Conservation (phyloP, 2,329 filamentous ascomycete species). For the Trichothecium sympodiale region DNA sequence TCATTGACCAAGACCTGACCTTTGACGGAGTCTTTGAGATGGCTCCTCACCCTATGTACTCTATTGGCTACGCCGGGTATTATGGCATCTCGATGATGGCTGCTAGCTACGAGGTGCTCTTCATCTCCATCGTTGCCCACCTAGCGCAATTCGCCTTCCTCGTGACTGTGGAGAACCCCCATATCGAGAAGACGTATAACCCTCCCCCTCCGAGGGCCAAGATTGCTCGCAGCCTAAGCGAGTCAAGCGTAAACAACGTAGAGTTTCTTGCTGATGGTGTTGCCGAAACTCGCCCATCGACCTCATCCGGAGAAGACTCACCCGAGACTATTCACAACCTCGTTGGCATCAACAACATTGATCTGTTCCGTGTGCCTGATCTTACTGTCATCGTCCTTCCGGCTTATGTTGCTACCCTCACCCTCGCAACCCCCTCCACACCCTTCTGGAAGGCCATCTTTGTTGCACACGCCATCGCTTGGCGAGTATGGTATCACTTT, state of each 20-base stretch:
- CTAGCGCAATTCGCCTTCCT: constrained; percentile 91
- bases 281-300: constrained; percentile 13
- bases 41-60: constrained; percentile 98
- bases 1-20: constrained; percentile 93
- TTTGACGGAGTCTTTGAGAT: constrained; percentile 99
- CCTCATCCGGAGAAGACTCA: constrained; percentile 18
- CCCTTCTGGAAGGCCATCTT: constrained; percentile 67
- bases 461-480: constrained; percentile 65
- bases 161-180: constrained; percentile 84
- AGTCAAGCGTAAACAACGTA: constrained; percentile 14
- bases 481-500: constrained; percentile 86
- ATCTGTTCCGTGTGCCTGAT: constrained; percentile 81
- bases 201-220: constrained; percentile 65
- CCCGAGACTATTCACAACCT: constrained; percentile 71
- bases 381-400: constrained; percentile 67
- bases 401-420: constrained; percentile 62
- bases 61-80: constrained; percentile 93
- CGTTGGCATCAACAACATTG: constrained; percentile 72
- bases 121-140: constrained; percentile 93
- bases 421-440: constrained; percentile 68
- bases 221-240: constrained; percentile 21
- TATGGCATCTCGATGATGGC: constrained; percentile 98
- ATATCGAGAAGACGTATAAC: constrained; percentile 97
- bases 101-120: constrained; percentile 92
- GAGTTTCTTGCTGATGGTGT: constrained; percentile 12